Percentiles rank a stretch among this genome's conserved stretches.
phyloP scores from a whole-genome alignment of 345 rosid species.

The Syzygium aromaticum region DNA sequence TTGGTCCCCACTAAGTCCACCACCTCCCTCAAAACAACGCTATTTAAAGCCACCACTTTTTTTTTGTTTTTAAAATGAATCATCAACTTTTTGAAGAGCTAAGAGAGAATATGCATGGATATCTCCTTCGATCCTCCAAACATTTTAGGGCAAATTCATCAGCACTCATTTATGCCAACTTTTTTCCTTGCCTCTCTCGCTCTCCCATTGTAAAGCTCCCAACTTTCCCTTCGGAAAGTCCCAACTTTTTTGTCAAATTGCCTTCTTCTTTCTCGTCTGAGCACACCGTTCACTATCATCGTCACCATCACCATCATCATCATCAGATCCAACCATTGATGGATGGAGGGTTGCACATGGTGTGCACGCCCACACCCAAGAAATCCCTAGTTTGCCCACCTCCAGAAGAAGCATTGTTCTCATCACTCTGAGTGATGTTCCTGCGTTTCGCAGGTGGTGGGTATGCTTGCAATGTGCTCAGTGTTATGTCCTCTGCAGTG shows the following conservation, averaged over 20 bases:
- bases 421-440: conserved; percentile 17
- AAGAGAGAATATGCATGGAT: conserved; percentile 11
- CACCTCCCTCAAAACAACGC: neutral
- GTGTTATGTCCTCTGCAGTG: conserved; percentile 13
- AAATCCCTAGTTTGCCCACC: conserved; percentile 91
- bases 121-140: neutral
- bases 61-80: neutral
- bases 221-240: neutral
- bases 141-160: neutral
- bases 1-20: neutral
- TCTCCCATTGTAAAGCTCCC: conserved; percentile 26
- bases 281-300: neutral
- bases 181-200: neutral
- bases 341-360: conserved; percentile 46
- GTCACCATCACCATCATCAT: neutral
- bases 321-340: conserved; percentile 66
- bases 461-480: conserved; percentile 21
- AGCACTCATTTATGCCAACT: conserved; percentile 2
- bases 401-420: conserved; percentile 15
- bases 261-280: neutral
- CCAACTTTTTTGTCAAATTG: neutral
- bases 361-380: conserved; percentile 73
- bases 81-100: neutral
- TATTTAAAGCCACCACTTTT: neutral
- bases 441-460: conserved; percentile 50